Evolutionary conservation across 2,329 filamentous ascomycete genomes (phyloP), one percentile per base, ranked within the genome.

Genomic region (Phaeoacremonium minimum): DNA sequence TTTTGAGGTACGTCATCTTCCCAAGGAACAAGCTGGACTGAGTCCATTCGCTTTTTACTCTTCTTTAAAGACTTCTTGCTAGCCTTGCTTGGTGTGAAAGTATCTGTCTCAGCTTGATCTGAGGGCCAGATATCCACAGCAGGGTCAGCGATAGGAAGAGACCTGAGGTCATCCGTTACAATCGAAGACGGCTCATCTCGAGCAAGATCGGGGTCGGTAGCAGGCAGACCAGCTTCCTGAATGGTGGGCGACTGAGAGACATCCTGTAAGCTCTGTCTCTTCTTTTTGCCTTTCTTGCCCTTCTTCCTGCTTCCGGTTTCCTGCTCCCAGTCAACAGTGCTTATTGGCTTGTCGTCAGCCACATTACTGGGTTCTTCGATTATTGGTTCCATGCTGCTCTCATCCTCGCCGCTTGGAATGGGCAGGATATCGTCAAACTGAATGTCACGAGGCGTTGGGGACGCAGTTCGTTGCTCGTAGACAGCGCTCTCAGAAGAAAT

Each of bases 281-380:
- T 54, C 41, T 55, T 56, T 46, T 58, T 58, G 30, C 49, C 47
- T 40, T 60, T 61, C 36, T 53, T 52, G 28, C 9, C 32, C 41
- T 46, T 46, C 22, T 37, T 41, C 46, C 47, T 59, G 56, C 47
- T 61, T 56, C 40, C 55, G 51, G 40, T 45, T 43, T 53, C 50
- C 31, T 52, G 47, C 32, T 44, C 44, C 47, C 43, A 48, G 33
- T 55, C 51, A 26, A 26, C 22, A 26, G 22, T 26, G 22, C 22
- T 26, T 9, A n/a, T n/a, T n/a, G n/a, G n/a, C n/a, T n/a, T n/a
- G n/a, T n/a, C n/a, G n/a, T n/a, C n/a, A n/a, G n/a, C n/a, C n/a
- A n/a, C 22, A n/a, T 26, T n/a, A 9, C n/a, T n/a, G 9, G 22
- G 22, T 26, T 26, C 22, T 26, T 26, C 22, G 22, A 26, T 26